phyloP scores from a whole-genome alignment of 768 basidiomycete genomes.

The Termitomyces heimii region DNA sequence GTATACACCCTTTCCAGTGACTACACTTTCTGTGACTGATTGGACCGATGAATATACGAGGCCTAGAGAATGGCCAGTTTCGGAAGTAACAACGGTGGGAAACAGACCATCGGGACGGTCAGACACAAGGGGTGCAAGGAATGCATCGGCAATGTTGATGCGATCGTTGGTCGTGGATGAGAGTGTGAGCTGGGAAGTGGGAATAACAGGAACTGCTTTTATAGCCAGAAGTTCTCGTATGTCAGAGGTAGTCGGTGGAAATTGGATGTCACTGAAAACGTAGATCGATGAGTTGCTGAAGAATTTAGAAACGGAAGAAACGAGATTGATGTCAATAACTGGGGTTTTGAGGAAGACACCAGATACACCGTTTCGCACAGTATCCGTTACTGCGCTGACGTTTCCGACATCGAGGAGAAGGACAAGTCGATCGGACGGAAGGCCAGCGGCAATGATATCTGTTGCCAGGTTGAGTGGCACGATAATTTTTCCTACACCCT shows the following conservation, averaged over 20 bases:
- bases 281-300: conserved; percentile 59
- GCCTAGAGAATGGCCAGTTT: conserved; percentile 75
- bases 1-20: conserved; percentile 88
- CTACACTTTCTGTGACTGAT: conserved; percentile 82
- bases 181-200: conserved; percentile 64
- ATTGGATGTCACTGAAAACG: conserved; percentile 45
- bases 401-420: conserved; percentile 73
- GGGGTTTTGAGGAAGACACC: conserved; percentile 77
- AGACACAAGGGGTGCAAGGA: conserved; percentile 74
- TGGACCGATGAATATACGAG: conserved; percentile 92
- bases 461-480: conserved; percentile 62
- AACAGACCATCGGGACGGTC: conserved; percentile 91
- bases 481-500: conserved; percentile 76
- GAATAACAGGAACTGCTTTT: conserved; percentile 65
- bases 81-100: conserved; percentile 85
- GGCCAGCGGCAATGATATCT: conserved; percentile 50
- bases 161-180: conserved; percentile 44
- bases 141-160: conserved; percentile 78
- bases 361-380: conserved; percentile 64
- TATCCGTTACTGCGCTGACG: conserved; percentile 71
- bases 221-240: conserved; percentile 57
- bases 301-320: conserved; percentile 72
- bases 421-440: conserved; percentile 69
- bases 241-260: conserved; percentile 48
- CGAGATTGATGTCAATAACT: conserved; percentile 66